Base-by-base conservation (phyloP, 768 basidiomycete species). In the Ramaria rubella region DNA sequence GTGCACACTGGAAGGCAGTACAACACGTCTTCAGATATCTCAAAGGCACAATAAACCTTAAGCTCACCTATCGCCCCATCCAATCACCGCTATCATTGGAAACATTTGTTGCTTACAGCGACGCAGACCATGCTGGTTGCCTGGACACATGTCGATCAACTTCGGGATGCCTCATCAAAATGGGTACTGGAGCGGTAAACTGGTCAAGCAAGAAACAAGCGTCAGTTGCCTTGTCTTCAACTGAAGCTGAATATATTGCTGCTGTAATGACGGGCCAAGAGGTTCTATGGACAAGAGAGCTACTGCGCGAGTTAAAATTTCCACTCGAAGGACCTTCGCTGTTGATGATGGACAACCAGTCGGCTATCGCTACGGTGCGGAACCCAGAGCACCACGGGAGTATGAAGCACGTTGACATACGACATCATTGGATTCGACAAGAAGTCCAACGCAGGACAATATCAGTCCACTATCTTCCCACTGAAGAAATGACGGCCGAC, bases 291-390 rank as follows among this genome's bases (percentile, higher is more conserved):
- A 65, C 15, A 52, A 56, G 0, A 40, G 29, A 2, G 48, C 67
- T 7, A 51, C 67, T 15, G 30, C 58, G 8, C 63, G 62, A 58
- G 27, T 62, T 52, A 27, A 52, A 9, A 49, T 56, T 26, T 23
- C 21, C 17, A 19, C 31, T n/a, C n/a, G n/a, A n/a, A n/a, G n/a
- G n/a, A n/a, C n/a, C 69, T 26, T 66, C 67, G 4, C 61, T 50
- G 5, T 65, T 76, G 19, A 50, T 55, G 31, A 65, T 65, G 34
- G 75, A 76, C 68, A 75, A 73, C 51, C 69, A 70, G 44, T 68
- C 68, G 0, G 49, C 71, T 1, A 63, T 72, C 17, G 56, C 61
- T 2, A 62, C 73, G 27, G 63, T 67, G 0, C 48, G 68, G 24
- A 67, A 65, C 29, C 60, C 63, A 2, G 65, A 67, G 17, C 60